Evolutionary conservation across 352 stramenopile genomes (phyloP), one percentile per base, ranked within the genome.

Genomic region (Phytopythium chamaehyphon): DNA sequence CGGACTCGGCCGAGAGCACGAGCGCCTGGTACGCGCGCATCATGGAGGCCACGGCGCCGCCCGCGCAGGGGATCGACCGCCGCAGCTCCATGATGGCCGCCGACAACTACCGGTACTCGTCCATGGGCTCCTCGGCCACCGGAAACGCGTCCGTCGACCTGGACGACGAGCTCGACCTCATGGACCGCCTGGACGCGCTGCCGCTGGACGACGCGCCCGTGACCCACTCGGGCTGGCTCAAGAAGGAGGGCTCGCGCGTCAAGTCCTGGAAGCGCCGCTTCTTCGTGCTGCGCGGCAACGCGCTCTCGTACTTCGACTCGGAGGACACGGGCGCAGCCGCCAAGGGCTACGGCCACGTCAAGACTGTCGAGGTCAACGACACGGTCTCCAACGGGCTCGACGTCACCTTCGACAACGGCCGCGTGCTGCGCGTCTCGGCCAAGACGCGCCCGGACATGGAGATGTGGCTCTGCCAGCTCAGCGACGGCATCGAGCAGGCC

Each of bases 191-290:
- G 16, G 77, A 87, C 38, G 82, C 73, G 38, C 39, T 86, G 36
- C 66, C 74, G 22, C 49, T 85, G 1, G 78, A 77, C 18, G 69
- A 87, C 8, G 59, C 68, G 24, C 68, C 76, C 62, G 67, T 89
- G 42, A 73, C 76, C 22, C 77, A 93, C 65, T 83, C 76, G 15
- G 83, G 83, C 19, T 93, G 78, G 78, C 64, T 93, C 22, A 81
- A 76, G 55, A 93, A 93, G 51, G 73, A 91, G 56, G 83, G 83
- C 39, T 78, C 71, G 16, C 68, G 76, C 23, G 67, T 93, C 40
- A 91, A 91, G 67, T 86, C 59, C 57, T 93, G 83, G 83, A 91
- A 90, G 57, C 73, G 71, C 14, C 76, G 83, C 9, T 93, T 80
- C 61, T 93, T 93, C 54, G 79, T 76, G 37, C 57, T 93, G 33